Conservation (phyloP, 2,329 filamentous ascomycete species). For the Lachnellula arida region DNA sequence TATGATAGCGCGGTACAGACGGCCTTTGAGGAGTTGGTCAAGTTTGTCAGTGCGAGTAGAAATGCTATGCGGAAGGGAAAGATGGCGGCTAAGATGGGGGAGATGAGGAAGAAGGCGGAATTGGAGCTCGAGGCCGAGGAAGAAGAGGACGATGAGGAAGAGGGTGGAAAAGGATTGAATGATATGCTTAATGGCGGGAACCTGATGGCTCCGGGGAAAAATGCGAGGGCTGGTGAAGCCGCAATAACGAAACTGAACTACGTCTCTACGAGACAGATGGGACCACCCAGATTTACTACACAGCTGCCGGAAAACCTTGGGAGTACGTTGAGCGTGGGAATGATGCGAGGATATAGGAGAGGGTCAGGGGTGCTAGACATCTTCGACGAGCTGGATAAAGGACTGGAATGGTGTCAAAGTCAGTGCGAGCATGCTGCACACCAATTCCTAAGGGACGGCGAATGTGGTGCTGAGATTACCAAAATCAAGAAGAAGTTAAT, state of each 20-base stretch:
- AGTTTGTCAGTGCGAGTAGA: constrained; percentile 72
- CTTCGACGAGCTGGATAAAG: constrained; percentile 72
- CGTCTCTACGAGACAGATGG: constrained; percentile 37
- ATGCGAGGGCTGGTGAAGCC: constrained; percentile 23
- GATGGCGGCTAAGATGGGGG: constrained; percentile 71
- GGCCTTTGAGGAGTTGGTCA: constrained; percentile 76
- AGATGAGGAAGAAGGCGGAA: constrained; percentile 57
- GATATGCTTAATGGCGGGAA: background rate
- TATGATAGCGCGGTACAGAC: constrained; percentile 86
- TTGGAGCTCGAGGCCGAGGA: constrained; percentile 50
- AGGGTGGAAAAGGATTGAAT: constrained; percentile 1
- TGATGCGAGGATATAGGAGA: constrained; percentile 24
- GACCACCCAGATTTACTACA: constrained; percentile 25
- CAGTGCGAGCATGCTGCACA: constrained; percentile 85
- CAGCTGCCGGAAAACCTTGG: constrained; percentile 13
- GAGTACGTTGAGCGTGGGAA: constrained; percentile 16
- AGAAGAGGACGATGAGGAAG: constrained; percentile 32
- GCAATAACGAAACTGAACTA: constrained; percentile 34
- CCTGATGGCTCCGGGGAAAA: constrained; percentile 6
- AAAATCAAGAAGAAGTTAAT: constrained; percentile 44
- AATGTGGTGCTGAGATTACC: constrained; percentile 72
- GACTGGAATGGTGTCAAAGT: constrained; percentile 72
- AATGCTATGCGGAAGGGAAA: constrained; percentile 85
- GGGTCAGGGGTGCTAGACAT: constrained; percentile 37
- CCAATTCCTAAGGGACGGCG: constrained; percentile 81